Percentiles rank a stretch among this genome's conserved stretches.
Evolutionary conservation across 2,329 filamentous ascomycete genomes (phyloP).

Genomic region (Apiospora aurea): DNA sequence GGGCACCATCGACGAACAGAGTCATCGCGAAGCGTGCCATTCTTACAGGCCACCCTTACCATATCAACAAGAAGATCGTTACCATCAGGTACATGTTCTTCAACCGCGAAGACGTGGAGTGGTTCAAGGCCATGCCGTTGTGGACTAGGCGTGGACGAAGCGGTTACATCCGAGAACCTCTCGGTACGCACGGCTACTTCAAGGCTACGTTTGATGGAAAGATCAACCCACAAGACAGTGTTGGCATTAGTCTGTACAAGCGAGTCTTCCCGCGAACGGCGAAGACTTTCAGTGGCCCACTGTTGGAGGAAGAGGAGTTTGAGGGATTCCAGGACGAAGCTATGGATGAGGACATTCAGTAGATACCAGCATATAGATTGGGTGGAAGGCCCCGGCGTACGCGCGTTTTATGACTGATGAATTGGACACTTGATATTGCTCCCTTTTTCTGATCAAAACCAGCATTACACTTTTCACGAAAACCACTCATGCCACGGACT

Average conservation of each 20-base stretch:
- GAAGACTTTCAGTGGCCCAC: conserved; percentile 50
- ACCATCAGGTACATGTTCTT: conserved; percentile 99
- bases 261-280: conserved; percentile 81
- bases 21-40: conserved; percentile 94
- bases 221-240: conserved; percentile 93
- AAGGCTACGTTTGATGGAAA: conserved; percentile 97
- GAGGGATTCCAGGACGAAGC: conserved; percentile 37
- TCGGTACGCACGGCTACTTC: conserved; percentile 99
- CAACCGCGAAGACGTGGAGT: conserved; percentile 91
- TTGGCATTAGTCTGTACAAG: conserved; percentile 91
- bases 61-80: conserved; percentile 97
- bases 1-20: conserved; percentile 77
- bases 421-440: background rate
- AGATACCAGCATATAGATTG: conserved; percentile 23
- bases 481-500: background rate
- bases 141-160: conserved; percentile 91
- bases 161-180: conserved; percentile 90
- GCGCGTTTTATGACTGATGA: conserved; percentile 12
- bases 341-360: conserved; percentile 51
- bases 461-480: background rate
- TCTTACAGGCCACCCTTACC: conserved; percentile 94
- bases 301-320: conserved; percentile 47
- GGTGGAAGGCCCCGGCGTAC: conserved; percentile 3
- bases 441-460: background rate
- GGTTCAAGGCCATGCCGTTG: conserved; percentile 95